A percentile compares a stretch with the other conserved stretches of the same genome.
These are phyloP conservation scores for Citrus sp. DNA, from an alignment of 345 rosid genomes.

Conservation along the genomic window DNA sequence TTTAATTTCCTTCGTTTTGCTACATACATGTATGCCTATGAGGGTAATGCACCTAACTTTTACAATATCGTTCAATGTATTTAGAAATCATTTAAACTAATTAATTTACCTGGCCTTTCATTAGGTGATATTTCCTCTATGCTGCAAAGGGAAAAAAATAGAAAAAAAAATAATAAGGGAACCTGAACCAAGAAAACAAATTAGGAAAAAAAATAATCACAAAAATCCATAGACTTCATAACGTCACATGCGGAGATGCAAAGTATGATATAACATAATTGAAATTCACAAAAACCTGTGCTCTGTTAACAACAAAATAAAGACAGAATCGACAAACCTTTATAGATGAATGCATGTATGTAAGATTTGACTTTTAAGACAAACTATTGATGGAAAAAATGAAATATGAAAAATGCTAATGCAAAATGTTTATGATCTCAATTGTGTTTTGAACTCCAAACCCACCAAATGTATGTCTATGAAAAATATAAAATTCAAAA, in stretches of 20 bases:
- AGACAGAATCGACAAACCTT: not conserved
- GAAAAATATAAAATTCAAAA: not conserved
- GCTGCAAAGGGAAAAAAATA: no score
- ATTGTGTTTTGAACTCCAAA: slow-evolving; percentile 22
- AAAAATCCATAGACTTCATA: not conserved
- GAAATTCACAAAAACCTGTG: not conserved
- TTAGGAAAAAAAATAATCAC: not conserved
- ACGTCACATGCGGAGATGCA: slow-evolving; percentile 1
- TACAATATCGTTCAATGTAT: no score
- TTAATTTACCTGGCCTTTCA: no score
- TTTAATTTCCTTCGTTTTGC: no score
- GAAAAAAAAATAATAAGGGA: no score
- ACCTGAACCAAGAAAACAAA: not conserved
- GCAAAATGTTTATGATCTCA: slow-evolving; percentile 27
- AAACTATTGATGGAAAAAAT: slow-evolving; percentile 1
- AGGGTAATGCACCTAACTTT: no score
- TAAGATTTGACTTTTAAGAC: slow-evolving; percentile 23
- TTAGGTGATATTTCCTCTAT: no score
- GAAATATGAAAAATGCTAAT: slow-evolving; percentile 28
- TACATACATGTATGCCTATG: no score
- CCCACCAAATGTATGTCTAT: slow-evolving; percentile 13
- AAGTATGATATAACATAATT: slow-evolving; percentile 23
- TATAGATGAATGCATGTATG: slow-evolving; percentile 36
- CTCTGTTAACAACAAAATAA: not conserved
- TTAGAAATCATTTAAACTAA: no score